Percentiles rank a stretch among this genome's conserved stretches.
Evolutionary conservation across 1,139 yeast genomes (phyloP).

Genomic region (Geotrichum australiense): DNA sequence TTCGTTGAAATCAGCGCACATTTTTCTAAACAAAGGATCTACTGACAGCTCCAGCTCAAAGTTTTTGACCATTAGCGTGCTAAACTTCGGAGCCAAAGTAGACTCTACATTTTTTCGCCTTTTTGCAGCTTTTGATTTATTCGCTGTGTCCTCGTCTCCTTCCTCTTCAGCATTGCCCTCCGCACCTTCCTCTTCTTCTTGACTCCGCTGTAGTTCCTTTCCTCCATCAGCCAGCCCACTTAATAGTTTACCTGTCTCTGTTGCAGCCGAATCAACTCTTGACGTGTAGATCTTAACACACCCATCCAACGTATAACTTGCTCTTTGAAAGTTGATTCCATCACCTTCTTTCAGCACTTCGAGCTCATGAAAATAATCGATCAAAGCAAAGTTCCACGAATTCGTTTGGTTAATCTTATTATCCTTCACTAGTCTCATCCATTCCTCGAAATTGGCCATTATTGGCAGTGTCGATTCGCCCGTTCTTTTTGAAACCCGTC

Average conservation of each 20-base stretch:
- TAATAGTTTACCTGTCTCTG: slow-evolving; percentile 78
- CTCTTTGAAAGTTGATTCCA: slow-evolving; percentile 65
- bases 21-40: slow-evolving; percentile 84
- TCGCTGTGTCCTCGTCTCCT: slow-evolving; percentile 27
- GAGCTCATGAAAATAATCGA: slow-evolving; percentile 76
- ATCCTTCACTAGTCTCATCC: slow-evolving; percentile 87
- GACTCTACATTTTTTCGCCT: slow-evolving; percentile 31
- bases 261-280: slow-evolving; percentile 86
- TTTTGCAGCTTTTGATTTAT: slow-evolving; percentile 20
- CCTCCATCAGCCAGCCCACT: slow-evolving; percentile 56
- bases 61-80: slow-evolving; percentile 56
- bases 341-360: slow-evolving; percentile 54
- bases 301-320: slow-evolving; percentile 76
- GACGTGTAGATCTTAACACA: slow-evolving; percentile 80
- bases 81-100: slow-evolving; percentile 47
- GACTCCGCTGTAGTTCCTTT: slow-evolving; percentile 17
- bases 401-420: slow-evolving; percentile 50
- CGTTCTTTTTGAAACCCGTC: background rate
- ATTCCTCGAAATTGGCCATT: slow-evolving; percentile 72
- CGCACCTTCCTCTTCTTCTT: slow-evolving; percentile 22
- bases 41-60: slow-evolving; percentile 71
- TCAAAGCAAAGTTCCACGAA: slow-evolving; percentile 78
- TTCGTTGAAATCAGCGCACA: slow-evolving; percentile 88
- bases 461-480: slow-evolving; percentile 34
- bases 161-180: slow-evolving; percentile 28